Base-by-base conservation (phyloP, 768 basidiomycete species). In the Boletus insuetus region DNA sequence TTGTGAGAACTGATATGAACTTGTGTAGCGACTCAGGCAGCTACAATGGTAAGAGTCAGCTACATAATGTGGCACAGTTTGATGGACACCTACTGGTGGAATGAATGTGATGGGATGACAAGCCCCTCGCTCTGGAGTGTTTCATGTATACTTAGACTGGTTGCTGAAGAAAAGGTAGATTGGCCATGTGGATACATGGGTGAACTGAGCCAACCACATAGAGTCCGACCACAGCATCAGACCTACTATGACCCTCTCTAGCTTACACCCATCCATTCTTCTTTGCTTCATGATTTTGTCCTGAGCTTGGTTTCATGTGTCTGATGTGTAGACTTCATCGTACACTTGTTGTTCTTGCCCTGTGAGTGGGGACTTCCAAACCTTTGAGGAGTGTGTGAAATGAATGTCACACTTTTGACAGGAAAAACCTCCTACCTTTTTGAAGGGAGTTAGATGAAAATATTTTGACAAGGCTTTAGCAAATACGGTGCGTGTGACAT, bases 361-460 rank as follows among this genome's bases (percentile, higher is more conserved):
- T 22, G 22, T 22, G 22, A 22, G 22, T 22, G 22, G 22, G 22
- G 22, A 22, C 22, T 22, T 22, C 22, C 22, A 22, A 22, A 22
- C 22, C 22, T 22, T 22, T 22, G 22, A 22, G 22, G 22, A 22
- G 22, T 22, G 22, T 22, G 22, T 22, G 22, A 22, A 22, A 22
- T 22, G 22, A 22, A 22, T 22, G 22, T 22, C 3, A 3, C 22
- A 22, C 22, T 22, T 22, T 22, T 3, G 22, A 22, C 22, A 22
- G 22, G 22, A 22, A 22, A 22, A 22, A 2, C 22, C 42, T 26
- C 43, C 4, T 34, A 61, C 58, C 12, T 51, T 56, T 43, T 56
- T 56, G 54, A 64, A 71, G 0, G 69, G 69, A 0, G 49, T 63
- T 3, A 62, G 61, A 49, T 70, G 67, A 29, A 70, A 64, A 38